Base-by-base conservation (phyloP, 768 basidiomycete species). In the Erythrobasidium yunnanense region DNA sequence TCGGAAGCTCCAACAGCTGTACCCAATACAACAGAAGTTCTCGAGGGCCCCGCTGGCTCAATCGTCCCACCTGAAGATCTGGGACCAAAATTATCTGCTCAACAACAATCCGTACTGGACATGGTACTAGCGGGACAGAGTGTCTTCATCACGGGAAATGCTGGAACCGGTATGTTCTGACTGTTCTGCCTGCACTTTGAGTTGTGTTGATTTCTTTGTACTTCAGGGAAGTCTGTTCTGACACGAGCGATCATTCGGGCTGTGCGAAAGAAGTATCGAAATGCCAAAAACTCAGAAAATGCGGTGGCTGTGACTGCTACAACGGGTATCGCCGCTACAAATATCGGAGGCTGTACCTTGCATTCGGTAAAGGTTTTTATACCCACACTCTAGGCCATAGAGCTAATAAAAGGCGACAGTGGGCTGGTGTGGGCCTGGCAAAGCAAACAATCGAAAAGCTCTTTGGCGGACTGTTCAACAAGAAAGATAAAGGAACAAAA, bases 321-420 rank as follows among this genome's bases (percentile, higher is more conserved):
- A 2, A 96, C 92, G 23, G 91, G 91, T 47, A 95, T 97, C 71
- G 93, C 93, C 5, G 93, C 93, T 4, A 95, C 91, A 76, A 96
- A 99, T 71, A 91, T 99, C 54, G 93, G 93, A 8, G 93, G 95
- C 42, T 83, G 88, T 23, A 97, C 93, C 0, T 82, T 97, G 34
- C 93, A 99, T 75, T 92, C n/a, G n/a, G n/a, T n/a, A n/a, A n/a
- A n/a, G n/a, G n/a, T n/a, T n/a, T n/a, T n/a, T n/a, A n/a, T n/a
- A n/a, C n/a, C n/a, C n/a, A n/a, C n/a, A n/a, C n/a, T n/a, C n/a
- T n/a, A n/a, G n/a, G n/a, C n/a, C n/a, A n/a, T n/a, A n/a, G n/a
- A n/a, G n/a, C n/a, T n/a, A n/a, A n/a, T n/a, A n/a, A n/a, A n/a
- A n/a, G n/a, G n/a, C n/a, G n/a, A n/a, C n/a, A 89, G 0, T 99